Percentiles rank a stretch among this genome's conserved stretches.
Conservation (phyloP, 2,329 filamentous ascomycete genomes). For the Cercospora sp. region DNA sequence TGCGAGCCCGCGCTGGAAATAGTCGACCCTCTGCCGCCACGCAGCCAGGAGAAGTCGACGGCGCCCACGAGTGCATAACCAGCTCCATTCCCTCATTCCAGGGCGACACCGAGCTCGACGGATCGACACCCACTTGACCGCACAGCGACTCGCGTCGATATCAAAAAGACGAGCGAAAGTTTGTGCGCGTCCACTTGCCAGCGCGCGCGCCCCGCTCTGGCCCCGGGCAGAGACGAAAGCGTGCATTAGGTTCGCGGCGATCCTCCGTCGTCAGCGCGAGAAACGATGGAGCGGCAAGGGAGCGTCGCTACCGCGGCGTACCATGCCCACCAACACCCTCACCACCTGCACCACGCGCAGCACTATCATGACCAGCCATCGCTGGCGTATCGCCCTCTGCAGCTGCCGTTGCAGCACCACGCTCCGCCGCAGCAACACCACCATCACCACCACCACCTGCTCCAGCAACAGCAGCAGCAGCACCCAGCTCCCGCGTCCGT, state of each 20-base stretch:
- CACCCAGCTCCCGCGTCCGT: slow-evolving; percentile 9
- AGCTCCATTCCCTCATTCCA: slow-evolving; percentile 14
- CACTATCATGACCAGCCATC: slow-evolving; percentile 37
- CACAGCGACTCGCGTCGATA: slow-evolving; percentile 15
- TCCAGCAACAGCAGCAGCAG: slow-evolving; percentile 25
- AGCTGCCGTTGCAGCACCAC: slow-evolving; percentile 43
- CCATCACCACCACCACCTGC: slow-evolving; percentile 23
- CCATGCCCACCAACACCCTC: slow-evolving; percentile 23
- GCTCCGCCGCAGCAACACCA: slow-evolving; percentile 22
- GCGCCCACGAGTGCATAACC: slow-evolving; percentile 17
- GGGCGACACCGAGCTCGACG: slow-evolving; percentile 1
- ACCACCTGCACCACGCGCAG: slow-evolving; percentile 23
- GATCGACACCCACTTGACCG: slow-evolving; percentile 22
- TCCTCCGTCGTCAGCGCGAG: slow-evolving; percentile 4
- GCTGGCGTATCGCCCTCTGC: slow-evolving; percentile 43
- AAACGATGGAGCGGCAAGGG: slow-evolving; percentile 34
- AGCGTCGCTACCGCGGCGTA: slow-evolving; percentile 30
- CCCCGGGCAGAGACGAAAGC: slow-evolving; percentile 30
- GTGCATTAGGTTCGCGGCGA: slow-evolving; percentile 19
- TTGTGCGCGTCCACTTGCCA: slow-evolving; percentile 19
- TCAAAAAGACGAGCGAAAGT: not conserved
- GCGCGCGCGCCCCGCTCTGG: slow-evolving; percentile 30
- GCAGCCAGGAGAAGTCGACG: slow-evolving; percentile 5
- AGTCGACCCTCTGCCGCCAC: slow-evolving; percentile 3
- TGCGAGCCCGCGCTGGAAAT: slow-evolving; percentile 2